Percentiles rank a stretch among this genome's conserved stretches.
phyloP scores from a whole-genome alignment of 2,329 filamentous ascomycete genomes.

The Chaetomiaceae sp. region DNA sequence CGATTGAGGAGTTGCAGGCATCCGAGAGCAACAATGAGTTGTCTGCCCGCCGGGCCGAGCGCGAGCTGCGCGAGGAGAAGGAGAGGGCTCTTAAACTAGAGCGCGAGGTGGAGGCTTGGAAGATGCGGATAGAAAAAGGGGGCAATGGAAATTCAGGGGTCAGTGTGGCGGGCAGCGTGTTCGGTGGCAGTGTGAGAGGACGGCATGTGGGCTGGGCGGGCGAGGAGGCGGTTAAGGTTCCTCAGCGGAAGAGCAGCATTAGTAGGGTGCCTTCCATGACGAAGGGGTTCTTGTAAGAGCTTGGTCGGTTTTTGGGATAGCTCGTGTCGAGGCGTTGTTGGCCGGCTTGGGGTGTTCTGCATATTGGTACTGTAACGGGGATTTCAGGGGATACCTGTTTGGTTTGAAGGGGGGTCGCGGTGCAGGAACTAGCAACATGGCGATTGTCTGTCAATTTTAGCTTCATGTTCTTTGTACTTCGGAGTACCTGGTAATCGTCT shows the following conservation, averaged over 20 bases:
- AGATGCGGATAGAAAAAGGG: slow-evolving; percentile 63
- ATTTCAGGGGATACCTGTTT: slow-evolving; percentile 1
- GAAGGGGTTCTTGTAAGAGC: slow-evolving; percentile 65
- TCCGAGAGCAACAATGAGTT: slow-evolving; percentile 80
- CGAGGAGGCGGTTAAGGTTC: slow-evolving; percentile 50
- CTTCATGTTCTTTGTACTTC: neutral
- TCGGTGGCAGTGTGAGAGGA: slow-evolving; percentile 30
- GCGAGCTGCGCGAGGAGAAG: slow-evolving; percentile 82
- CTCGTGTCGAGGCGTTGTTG: neutral
- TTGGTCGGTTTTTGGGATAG: neutral
- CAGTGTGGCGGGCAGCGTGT: slow-evolving; percentile 24
- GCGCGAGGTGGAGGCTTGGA: slow-evolving; percentile 80
- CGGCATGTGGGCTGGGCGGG: slow-evolving; percentile 44
- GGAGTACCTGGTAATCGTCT: no score
- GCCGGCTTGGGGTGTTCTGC: neutral
- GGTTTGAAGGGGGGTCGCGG: neutral
- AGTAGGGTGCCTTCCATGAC: slow-evolving; percentile 63
- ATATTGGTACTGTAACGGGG: slow-evolving; percentile 2
- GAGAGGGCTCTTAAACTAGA: slow-evolving; percentile 81
- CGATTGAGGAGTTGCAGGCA: slow-evolving; percentile 90
- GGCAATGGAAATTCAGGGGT: slow-evolving; percentile 19
- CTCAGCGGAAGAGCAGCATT: slow-evolving; percentile 63
- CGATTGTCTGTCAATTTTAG: neutral
- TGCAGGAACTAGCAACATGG: neutral
- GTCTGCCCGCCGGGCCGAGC: slow-evolving; percentile 76